A percentile compares a stretch with the other conserved stretches of the same genome.
Evolutionary conservation across 2,329 filamentous ascomycete genomes (phyloP).

Genomic region (Aureobasidium sp.): DNA sequence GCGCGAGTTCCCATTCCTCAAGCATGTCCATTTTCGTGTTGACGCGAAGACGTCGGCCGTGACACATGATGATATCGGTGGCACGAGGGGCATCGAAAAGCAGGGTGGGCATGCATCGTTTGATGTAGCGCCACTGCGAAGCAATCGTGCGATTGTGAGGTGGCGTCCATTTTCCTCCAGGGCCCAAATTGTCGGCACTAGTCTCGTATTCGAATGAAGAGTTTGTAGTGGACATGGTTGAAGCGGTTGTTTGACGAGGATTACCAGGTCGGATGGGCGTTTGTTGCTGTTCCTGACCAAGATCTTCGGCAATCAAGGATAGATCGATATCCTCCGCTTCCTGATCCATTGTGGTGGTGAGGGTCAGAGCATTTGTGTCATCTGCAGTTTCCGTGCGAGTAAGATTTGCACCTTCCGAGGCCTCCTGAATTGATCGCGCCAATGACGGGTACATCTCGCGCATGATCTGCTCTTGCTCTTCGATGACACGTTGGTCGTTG

Average conservation of each 20-base stretch:
- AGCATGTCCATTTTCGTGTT: constrained; percentile 38
- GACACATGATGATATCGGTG: constrained; percentile 39
- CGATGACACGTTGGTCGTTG: constrained; percentile 34
- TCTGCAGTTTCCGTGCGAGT: constrained; percentile 17
- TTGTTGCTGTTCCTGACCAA: background rate
- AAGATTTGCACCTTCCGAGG: background rate
- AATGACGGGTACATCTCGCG: constrained; percentile 38
- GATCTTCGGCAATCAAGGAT: constrained; percentile 28
- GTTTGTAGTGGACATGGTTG: constrained; percentile 23
- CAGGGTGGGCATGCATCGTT: constrained; percentile 41
- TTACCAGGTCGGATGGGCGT: constrained; percentile 20
- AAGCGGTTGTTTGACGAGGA: constrained; percentile 23
- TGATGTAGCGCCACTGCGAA: constrained; percentile 40
- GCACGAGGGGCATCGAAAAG: constrained; percentile 38
- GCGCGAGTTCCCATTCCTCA: constrained; percentile 36
- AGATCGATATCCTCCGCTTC: constrained; percentile 33
- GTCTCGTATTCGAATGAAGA: constrained; percentile 3
- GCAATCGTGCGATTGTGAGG: constrained; percentile 29
- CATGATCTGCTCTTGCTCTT: constrained; percentile 44
- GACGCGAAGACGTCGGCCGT: constrained; percentile 39
- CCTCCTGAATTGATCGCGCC: background rate
- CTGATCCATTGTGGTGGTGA: constrained; percentile 16
- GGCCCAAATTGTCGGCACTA: constrained; percentile 26
- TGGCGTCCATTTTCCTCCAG: constrained; percentile 30
- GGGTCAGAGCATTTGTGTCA: constrained; percentile 7